phyloP scores from a whole-genome alignment of 345 rosid species.

The Triadica sebifera region DNA sequence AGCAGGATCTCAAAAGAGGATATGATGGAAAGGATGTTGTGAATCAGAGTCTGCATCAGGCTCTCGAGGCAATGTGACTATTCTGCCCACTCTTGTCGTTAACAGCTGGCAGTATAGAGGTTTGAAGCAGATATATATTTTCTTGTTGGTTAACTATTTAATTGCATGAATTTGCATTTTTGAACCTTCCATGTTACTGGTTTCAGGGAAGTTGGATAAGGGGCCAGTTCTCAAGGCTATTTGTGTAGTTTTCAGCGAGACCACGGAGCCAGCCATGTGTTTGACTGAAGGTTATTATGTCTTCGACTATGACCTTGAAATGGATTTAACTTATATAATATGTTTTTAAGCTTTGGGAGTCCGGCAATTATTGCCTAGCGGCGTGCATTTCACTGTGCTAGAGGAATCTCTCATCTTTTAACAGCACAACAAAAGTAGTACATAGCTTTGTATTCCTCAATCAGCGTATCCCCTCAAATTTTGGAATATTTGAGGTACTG shows the following conservation, averaged over 20 bases:
- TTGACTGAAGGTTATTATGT: conserved; percentile 27
- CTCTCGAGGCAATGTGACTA: conserved; percentile 53
- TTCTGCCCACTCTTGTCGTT: conserved; percentile 46
- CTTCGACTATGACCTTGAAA: background rate
- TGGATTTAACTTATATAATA: background rate
- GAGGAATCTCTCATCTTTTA: background rate
- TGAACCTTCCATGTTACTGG: background rate
- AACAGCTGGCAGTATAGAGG: conserved; percentile 53
- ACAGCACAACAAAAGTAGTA: background rate
- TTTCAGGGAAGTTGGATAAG: conserved; percentile 47
- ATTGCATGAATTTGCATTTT: conserved; percentile 1
- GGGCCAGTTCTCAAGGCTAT: conserved; percentile 45
- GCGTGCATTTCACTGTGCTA: background rate
- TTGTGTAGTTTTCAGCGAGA: conserved; percentile 44
- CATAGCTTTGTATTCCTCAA: background rate
- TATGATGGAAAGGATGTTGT: conserved; percentile 68
- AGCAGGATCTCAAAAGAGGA: conserved; percentile 59
- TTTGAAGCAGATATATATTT: conserved; percentile 10
- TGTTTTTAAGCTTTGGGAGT: background rate
- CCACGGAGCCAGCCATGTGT: conserved; percentile 41
- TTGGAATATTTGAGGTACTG: background rate
- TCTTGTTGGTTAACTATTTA: background rate
- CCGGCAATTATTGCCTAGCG: background rate
- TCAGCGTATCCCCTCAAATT: background rate
- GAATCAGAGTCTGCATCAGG: conserved; percentile 60